Evolutionary conservation across 371 early-diverging fungal species (phyloP).

Genomic region (Sporodiniella umbellata): DNA sequence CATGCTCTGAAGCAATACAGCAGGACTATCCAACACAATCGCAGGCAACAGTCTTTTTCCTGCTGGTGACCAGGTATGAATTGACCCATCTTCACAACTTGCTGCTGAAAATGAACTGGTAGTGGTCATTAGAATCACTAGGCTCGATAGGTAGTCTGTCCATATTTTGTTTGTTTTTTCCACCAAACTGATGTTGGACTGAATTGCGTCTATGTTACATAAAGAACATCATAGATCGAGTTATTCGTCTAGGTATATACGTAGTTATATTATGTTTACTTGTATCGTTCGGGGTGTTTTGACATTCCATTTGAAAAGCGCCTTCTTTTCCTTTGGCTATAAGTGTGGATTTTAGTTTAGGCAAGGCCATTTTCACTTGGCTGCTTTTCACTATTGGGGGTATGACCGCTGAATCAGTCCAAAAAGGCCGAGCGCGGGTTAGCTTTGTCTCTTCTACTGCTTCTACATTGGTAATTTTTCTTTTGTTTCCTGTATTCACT

Average conservation of each 20-base stretch:
- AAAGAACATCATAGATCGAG: too few relatives aligned
- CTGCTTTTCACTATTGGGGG: constrained; percentile 49
- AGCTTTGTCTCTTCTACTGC: constrained; percentile 13
- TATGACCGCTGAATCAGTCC: constrained; percentile 39
- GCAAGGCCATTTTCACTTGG: constrained; percentile 51
- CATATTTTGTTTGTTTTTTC: constrained; percentile 48
- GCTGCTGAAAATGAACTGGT: constrained; percentile 55
- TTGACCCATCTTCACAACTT: constrained; percentile 67
- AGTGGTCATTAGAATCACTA: constrained; percentile 58
- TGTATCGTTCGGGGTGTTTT: constrained; percentile 34
- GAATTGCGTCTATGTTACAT: constrained; percentile 15
- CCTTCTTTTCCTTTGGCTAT: constrained; percentile 26
- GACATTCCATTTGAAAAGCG: constrained; percentile 47
- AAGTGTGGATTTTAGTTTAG: constrained; percentile 48
- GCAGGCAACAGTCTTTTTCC: constrained; percentile 73
- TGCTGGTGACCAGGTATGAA: constrained; percentile 64
- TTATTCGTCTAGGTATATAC: constrained; percentile 1
- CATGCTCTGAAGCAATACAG: constrained; percentile 55
- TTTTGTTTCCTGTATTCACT: neutral
- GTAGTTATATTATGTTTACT: constrained; percentile 4
- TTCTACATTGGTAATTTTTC: neutral
- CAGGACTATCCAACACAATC: constrained; percentile 64
- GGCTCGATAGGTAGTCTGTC: constrained; percentile 58
- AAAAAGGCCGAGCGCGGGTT: constrained; percentile 23
- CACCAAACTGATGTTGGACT: constrained; percentile 44